Evolutionary conservation across 306 rosid species (phyloP), one percentile per base, ranked within the genome.

Genomic region (Trifolium dubium): DNA sequence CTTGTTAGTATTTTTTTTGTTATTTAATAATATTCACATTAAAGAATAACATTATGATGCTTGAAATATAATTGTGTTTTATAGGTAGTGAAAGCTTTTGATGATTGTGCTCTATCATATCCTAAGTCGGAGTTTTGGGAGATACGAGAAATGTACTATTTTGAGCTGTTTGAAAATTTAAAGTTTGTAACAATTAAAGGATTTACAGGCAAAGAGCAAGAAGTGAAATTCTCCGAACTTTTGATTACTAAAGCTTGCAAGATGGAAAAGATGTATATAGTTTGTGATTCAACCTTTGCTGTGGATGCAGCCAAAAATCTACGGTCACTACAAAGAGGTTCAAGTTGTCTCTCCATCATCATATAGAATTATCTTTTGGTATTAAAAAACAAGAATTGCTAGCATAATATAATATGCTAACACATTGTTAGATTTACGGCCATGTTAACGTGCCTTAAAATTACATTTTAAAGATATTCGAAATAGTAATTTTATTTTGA

Each of bases 181-280:
- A 77, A 60, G 46, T 77, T 17, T 72, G 76, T 29, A 7, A 6
- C 0, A 29, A 18, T 81, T 14, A 14, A 10, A 4, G 72, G 79
- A 12, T 77, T 81, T 19, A 49, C 18, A 2, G 67, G 75, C 14
- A 66, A 49, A 61, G 74, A 81, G 18, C 63, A 6, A 49, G 85
- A 81, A 44, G n/a, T 74, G 30, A 70, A 77, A 1, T 77, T 81
- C 60, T 62, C 15, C 8, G 41, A 77, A 74, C 55, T 66, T 61
- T 23, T 77, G 13, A 66, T 81, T 29, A 32, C 67, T 5, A 66
- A 1, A 29, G 62, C 40, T 2, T 1, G 4, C 30, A 3, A 2
- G 30, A 30, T 72, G 11, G 2, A 40, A 44, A 72, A 35, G 6
- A 34, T 82, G 2, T n/a, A 43, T 19, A 37, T 82, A 15, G 8